Conservation (phyloP, 2,329 filamentous ascomycete genomes). For the Penicillium sclerotiorum region DNA sequence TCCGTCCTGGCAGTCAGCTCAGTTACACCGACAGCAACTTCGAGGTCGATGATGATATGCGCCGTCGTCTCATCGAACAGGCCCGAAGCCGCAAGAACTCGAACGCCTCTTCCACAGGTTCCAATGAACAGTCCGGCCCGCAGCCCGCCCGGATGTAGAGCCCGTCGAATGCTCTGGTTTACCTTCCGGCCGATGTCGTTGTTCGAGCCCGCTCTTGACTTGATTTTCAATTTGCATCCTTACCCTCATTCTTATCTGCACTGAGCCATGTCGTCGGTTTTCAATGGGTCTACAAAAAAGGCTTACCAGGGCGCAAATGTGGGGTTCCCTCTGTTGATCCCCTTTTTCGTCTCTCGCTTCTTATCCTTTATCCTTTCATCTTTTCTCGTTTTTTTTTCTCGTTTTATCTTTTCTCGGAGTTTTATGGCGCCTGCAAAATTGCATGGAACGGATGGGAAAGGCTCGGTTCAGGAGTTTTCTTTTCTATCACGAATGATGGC, state of each 20-base stretch:
- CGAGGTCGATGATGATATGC: conserved; percentile 53
- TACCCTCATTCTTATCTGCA: conserved; percentile 1
- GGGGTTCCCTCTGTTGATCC: too few relatives aligned
- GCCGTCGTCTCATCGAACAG: conserved; percentile 52
- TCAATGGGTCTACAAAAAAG: conserved; percentile 9
- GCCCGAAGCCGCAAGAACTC: conserved; percentile 42
- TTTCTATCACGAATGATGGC: conserved; percentile 20
- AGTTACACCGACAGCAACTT: conserved; percentile 45
- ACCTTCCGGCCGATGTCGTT: background rate
- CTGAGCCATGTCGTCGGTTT: conserved; percentile 8
- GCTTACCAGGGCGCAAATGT: conserved; percentile 16
- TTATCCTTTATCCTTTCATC: background rate
- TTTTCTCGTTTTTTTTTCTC: conserved; percentile 8
- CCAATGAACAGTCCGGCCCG: background rate
- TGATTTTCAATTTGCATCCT: conserved; percentile 5
- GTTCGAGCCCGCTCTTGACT: conserved; percentile 11
- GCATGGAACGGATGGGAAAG: conserved; percentile 13
- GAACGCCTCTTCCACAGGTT: conserved; percentile 10
- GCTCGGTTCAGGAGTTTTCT: conserved; percentile 11
- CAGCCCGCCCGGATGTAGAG: background rate
- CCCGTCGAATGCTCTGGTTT: background rate
- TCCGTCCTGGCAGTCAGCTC: conserved; percentile 37
- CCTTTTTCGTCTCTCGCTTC: background rate
- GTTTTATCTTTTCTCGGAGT: conserved; percentile 14
- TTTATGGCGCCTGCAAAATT: conserved; percentile 1